Base-by-base conservation (phyloP, 768 basidiomycete genomes). In the Lentinula lateritia region DNA sequence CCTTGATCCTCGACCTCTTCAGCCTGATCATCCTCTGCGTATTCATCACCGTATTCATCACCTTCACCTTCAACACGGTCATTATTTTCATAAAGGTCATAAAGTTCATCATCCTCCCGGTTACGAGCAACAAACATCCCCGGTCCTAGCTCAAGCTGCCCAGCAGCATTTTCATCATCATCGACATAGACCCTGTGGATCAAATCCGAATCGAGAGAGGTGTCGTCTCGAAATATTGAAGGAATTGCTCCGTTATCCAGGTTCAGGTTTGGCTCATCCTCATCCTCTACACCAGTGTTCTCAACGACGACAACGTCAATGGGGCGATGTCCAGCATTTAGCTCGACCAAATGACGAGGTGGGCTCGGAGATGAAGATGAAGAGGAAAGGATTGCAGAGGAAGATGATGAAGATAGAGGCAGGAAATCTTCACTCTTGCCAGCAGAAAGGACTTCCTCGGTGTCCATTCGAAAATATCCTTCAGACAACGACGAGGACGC, bases 31-130 rank as follows among this genome's bases (percentile, higher is more conserved):
- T 28, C 38, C 16, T 60, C 36, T 20, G 13, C 48, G 13, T 60
- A 46, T 36, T 60, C 59, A 16, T 42, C 20, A 36, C n/a, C 48
- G 13, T 60, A 46, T 36, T 60, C 59, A 16, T 42, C 20, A 36
- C n/a, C n/a, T n/a, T n/a, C n/a, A n/a, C 46, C 15, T 4, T 52
- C 58, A 28, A 5, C n/a, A 20, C 15, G 15, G 28, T 60, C 59
- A 60, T 60, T 50, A 52, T 5, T 32, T 15, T 50, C 50, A 52
- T 50, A 32, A 52, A 28, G 13, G 20, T 60, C 59, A 60, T 42
- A 15, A 52, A 12, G 28, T 12, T 52, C 59, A 46, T 52, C 16
- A 50, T 15, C 35, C 2, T 60, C 48, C 43, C 9, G n/a, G 10
- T 52, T 50, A 39, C 2, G 38, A 41, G 15, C 20, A 15, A 16